These are phyloP conservation scores for Rugonectria rugulosa DNA, from an alignment of 2,329 filamentous ascomycete species.

Conservation along the genomic window DNA sequence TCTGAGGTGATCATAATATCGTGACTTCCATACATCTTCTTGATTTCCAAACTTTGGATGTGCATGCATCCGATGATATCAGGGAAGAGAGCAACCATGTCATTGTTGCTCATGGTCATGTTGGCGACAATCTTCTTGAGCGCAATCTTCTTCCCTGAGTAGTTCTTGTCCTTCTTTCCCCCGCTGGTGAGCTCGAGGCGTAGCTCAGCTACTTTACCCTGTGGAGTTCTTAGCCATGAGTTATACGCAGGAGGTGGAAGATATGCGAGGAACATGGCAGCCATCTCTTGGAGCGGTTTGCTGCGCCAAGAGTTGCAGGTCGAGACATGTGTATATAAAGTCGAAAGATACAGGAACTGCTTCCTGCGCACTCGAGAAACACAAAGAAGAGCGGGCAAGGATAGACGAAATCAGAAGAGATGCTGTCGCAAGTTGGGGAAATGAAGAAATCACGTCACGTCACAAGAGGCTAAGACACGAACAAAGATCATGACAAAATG, in stretches of 20 bases:
- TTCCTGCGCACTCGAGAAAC: neutral
- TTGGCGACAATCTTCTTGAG: slow-evolving; percentile 99
- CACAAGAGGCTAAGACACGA: slow-evolving; percentile 28
- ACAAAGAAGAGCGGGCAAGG: slow-evolving; percentile 1
- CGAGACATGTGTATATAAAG: slow-evolving; percentile 21
- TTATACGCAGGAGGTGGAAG: slow-evolving; percentile 53
- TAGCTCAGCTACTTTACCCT: slow-evolving; percentile 99
- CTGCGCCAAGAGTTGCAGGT: slow-evolving; percentile 7
- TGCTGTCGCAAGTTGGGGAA: slow-evolving; percentile 12
- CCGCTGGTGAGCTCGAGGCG: slow-evolving; percentile 92
- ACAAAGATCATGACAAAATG: slow-evolving; percentile 30
- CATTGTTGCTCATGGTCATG: slow-evolving; percentile 99
- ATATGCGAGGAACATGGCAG: slow-evolving; percentile 62
- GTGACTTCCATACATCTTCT: slow-evolving; percentile 85
- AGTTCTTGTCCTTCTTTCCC: slow-evolving; percentile 98
- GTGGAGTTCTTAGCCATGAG: slow-evolving; percentile 65
- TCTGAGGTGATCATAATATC: neutral
- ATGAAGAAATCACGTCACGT: slow-evolving; percentile 19
- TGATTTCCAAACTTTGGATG: slow-evolving; percentile 93
- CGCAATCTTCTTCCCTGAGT: slow-evolving; percentile 93
- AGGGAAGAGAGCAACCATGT: slow-evolving; percentile 97
- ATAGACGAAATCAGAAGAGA: slow-evolving; percentile 4
- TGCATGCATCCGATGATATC: slow-evolving; percentile 97
- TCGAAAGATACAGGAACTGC: neutral
- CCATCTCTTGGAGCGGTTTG: slow-evolving; percentile 26